Base-by-base conservation (phyloP, 2,329 filamentous ascomycete genomes). In the Fusarium transvaalense region DNA sequence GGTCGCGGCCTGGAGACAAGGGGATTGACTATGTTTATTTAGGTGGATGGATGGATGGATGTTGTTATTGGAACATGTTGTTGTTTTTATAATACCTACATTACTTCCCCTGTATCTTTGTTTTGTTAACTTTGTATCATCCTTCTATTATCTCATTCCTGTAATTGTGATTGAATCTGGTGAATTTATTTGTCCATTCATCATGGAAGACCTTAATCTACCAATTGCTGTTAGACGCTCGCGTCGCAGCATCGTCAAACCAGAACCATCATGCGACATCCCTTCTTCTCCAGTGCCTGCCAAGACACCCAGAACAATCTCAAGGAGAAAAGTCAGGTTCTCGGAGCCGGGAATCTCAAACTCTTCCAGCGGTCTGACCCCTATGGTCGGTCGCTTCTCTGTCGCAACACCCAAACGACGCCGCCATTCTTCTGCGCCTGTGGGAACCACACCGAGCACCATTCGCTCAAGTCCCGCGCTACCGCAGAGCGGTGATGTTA, bases 171-270 rank as follows among this genome's bases (percentile, higher is more conserved):
- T 29, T 38, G 5, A 14, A 27, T 46, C 39, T 54, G 15, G 47
- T 52, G 45, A 34, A 42, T 13, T 23, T 17, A 17, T 25, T 19
- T 12, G 4, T 25, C 19, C 10, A 38, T 51, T 35, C 43, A 59
- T 23, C 29, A 84, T 83, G 78, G 71, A 76, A 8, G 74, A 81
- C 56, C 73, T 78, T 42, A 79, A 86, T 66, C 77, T 85, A 27
- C 86, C 86, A 4, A 83, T 89, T 60, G 85, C 87, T n/a, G 75
- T 88, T 14, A 82, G 87, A 64, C 85, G 86, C 39, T 80, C 82
- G 29, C 82, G 85, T 69, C 84, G 87, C 34, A 81, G 78, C 64
- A 81, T 75, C 38, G 60, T 71, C 34, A 68, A 77, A 66, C 37
- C 79, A 72, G 61, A 76, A 68, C 69, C 58, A 51, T 50, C 46